Evolutionary conservation across 306 rosid species (phyloP).

Genomic region (Phaseolus lunatus): DNA sequence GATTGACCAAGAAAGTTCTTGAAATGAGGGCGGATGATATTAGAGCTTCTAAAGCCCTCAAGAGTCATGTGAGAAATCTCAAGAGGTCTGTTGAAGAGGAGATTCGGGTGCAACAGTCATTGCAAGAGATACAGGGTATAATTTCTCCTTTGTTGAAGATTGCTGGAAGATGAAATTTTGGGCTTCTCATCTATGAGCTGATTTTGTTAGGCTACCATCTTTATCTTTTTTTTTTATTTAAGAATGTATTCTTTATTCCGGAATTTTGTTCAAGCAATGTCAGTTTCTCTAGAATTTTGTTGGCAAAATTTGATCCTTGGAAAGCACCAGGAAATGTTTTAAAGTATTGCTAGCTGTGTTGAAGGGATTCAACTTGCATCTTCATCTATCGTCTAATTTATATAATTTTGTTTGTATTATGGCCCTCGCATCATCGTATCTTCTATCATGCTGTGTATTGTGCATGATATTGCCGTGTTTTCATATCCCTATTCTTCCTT

Average conservation of each 20-base stretch:
- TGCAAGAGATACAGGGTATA: slow-evolving; percentile 88
- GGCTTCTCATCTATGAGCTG: slow-evolving; percentile 25
- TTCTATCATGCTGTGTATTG: not conserved
- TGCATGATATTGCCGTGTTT: not conserved
- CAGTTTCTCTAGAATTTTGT: slow-evolving; percentile 30
- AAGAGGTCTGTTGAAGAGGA: slow-evolving; percentile 81
- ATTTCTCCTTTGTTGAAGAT: slow-evolving; percentile 82
- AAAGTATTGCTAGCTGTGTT: not conserved
- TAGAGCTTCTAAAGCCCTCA: slow-evolving; percentile 57
- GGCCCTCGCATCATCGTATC: not conserved
- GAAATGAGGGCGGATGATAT: slow-evolving; percentile 76
- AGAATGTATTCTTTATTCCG: slow-evolving; percentile 28
- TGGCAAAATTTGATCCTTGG: slow-evolving; percentile 17
- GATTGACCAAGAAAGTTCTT: slow-evolving; percentile 75
- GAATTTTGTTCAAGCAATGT: slow-evolving; percentile 21
- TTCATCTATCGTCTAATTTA: not conserved
- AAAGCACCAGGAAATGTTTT: slow-evolving; percentile 23
- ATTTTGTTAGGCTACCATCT: slow-evolving; percentile 16
- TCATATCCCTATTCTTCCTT: not conserved
- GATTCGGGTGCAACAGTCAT: slow-evolving; percentile 68
- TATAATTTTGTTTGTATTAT: slow-evolving; percentile 22
- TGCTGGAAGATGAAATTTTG: slow-evolving; percentile 71
- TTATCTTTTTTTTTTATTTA: not conserved
- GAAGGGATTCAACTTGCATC: slow-evolving; percentile 3
- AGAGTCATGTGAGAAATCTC: slow-evolving; percentile 64